phyloP scores from a whole-genome alignment of 106 monocot species.

The Acorus calamus region DNA sequence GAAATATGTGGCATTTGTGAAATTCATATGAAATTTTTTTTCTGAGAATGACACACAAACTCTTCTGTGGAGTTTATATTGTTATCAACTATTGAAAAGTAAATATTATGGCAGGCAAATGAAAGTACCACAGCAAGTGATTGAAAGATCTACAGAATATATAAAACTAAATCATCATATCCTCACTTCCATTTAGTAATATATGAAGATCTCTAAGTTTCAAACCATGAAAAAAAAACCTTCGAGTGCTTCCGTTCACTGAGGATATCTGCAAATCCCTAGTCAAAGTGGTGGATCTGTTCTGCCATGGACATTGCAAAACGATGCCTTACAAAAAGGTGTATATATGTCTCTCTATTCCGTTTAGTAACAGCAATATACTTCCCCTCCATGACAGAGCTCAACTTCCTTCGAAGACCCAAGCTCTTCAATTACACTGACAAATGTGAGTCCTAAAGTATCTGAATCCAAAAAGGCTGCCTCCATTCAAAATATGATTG shows the following conservation, averaged over 20 bases:
- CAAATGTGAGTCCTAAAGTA: constrained; percentile 57
- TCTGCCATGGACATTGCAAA: constrained; percentile 43
- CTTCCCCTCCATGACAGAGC: constrained; percentile 63
- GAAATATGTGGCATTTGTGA: too few species aligned
- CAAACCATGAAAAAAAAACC: constrained; percentile 45
- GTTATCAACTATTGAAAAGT: too few species aligned
- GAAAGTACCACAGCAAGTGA: too few species aligned
- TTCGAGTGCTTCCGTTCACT: constrained; percentile 6
- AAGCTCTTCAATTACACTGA: constrained; percentile 41
- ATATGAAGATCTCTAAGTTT: constrained; percentile 55
- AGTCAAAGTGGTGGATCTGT: constrained; percentile 35
- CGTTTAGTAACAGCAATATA: constrained; percentile 58
- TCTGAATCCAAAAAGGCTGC: constrained; percentile 52
- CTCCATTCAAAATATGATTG: constrained; percentile 67
- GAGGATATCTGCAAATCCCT: constrained; percentile 61
- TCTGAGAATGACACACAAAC: too few species aligned
- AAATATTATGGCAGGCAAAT: too few species aligned
- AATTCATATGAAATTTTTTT: too few species aligned
- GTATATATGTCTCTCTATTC: constrained; percentile 44
- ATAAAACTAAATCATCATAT: too few species aligned
- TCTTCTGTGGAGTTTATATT: too few species aligned
- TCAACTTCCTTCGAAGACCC: constrained; percentile 41
- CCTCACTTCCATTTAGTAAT: constrained; percentile 51
- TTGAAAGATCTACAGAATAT: too few species aligned
- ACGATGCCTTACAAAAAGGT: constrained; percentile 44